These are phyloP conservation scores for Panicum hallii DNA, from an alignment of 202 grass and related monocot genomes.

Conservation along the genomic window DNA sequence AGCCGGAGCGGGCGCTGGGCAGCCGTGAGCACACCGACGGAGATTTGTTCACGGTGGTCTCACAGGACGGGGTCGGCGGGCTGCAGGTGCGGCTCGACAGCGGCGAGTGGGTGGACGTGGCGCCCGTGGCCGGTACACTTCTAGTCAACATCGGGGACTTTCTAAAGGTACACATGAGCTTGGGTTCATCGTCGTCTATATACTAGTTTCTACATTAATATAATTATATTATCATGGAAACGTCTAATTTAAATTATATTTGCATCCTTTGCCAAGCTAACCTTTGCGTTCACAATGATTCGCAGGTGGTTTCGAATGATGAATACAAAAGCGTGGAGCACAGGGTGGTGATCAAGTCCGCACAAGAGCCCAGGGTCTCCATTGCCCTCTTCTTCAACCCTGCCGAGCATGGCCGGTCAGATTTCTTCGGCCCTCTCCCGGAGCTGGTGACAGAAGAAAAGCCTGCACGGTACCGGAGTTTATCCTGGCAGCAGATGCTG, in stretches of 20 bases:
- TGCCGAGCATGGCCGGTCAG: not conserved
- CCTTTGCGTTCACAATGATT: not conserved
- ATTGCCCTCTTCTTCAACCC: slow-evolving; percentile 61
- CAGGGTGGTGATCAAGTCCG: slow-evolving; percentile 42
- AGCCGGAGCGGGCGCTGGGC: slow-evolving; percentile 42
- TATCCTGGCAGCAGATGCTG: slow-evolving; percentile 43
- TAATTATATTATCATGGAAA: too few relatives aligned
- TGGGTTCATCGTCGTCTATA: not conserved
- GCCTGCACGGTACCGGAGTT: slow-evolving; percentile 37
- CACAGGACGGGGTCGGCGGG: slow-evolving; percentile 41
- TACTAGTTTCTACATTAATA: not conserved
- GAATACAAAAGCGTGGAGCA: slow-evolving; percentile 57
- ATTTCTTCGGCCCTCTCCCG: slow-evolving; percentile 47
- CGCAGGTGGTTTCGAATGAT: slow-evolving; percentile 54
- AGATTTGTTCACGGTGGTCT: slow-evolving; percentile 45
- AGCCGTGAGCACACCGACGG: slow-evolving; percentile 50
- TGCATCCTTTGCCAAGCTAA: not conserved
- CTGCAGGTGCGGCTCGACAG: slow-evolving; percentile 42
- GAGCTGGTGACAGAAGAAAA: slow-evolving; percentile 45
- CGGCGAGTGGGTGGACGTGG: slow-evolving; percentile 53
- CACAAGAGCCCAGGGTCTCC: slow-evolving; percentile 47
- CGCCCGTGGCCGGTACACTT: slow-evolving; percentile 36
- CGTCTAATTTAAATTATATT: not conserved
- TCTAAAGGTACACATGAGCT: slow-evolving; percentile 45
- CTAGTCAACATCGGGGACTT: slow-evolving; percentile 56